A percentile compares a stretch with the other conserved stretches of the same genome.
Evolutionary conservation across 495 filamentous ascomycete species (phyloP).

Genomic region (Choiromyces venosus): DNA sequence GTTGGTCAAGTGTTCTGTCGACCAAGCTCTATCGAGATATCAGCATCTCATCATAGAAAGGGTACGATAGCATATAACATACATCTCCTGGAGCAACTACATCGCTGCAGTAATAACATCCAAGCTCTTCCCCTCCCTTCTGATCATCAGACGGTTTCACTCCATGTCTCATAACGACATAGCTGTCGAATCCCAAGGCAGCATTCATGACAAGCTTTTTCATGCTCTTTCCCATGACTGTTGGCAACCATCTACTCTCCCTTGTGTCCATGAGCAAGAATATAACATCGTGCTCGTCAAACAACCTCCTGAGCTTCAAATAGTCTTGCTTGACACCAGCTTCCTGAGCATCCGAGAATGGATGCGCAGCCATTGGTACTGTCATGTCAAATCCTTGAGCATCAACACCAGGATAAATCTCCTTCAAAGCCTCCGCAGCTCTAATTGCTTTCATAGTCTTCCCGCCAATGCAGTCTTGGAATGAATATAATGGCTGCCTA

Average conservation of each 20-base stretch:
- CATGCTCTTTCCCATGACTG: slow-evolving; percentile 87
- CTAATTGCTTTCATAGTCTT: slow-evolving; percentile 76
- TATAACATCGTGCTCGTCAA: slow-evolving; percentile 84
- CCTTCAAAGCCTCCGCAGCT: slow-evolving; percentile 71
- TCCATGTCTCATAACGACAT: slow-evolving; percentile 94
- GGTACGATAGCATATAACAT: slow-evolving; percentile 46
- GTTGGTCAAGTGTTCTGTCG: slow-evolving; percentile 90
- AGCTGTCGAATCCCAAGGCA: slow-evolving; percentile 91
- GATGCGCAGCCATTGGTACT: slow-evolving; percentile 93
- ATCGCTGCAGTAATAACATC: slow-evolving; percentile 98
- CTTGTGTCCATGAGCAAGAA: slow-evolving; percentile 96
- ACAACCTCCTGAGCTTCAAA: slow-evolving; percentile 62
- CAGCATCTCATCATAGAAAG: slow-evolving; percentile 41
- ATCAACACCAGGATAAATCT: slow-evolving; percentile 89
- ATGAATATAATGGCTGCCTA: slow-evolving; percentile 84
- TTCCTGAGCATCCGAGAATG: slow-evolving; percentile 60
- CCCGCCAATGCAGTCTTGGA: slow-evolving; percentile 79
- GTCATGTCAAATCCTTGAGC: slow-evolving; percentile 68
- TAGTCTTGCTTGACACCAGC: slow-evolving; percentile 64
- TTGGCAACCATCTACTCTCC: slow-evolving; percentile 94
- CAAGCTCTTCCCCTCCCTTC: slow-evolving; percentile 57
- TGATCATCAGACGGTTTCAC: slow-evolving; percentile 45
- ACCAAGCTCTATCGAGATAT: slow-evolving; percentile 70
- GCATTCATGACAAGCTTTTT: slow-evolving; percentile 96
- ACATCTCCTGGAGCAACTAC: slow-evolving; percentile 93